These are phyloP conservation scores for Plasmodium inui DNA, from an alignment of 169 alveolate genomes.

Conservation along the genomic window DNA sequence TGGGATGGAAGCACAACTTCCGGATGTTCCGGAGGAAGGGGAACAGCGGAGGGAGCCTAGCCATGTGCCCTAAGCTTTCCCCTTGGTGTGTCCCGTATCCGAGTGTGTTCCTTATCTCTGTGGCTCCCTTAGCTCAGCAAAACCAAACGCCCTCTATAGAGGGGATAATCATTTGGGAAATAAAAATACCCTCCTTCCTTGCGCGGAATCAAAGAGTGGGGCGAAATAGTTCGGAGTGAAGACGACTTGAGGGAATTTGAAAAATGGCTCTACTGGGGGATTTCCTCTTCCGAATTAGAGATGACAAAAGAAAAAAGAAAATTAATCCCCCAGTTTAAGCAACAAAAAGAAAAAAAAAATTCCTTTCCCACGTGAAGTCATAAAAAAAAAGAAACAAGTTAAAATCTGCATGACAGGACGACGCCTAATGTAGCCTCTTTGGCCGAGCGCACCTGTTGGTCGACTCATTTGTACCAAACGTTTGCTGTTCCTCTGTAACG, in stretches of 20 bases:
- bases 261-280: background rate
- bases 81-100: background rate
- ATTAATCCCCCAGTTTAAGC: background rate
- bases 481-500: background rate
- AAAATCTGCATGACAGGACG: background rate
- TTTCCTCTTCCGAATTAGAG: background rate
- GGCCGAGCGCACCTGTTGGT: background rate
- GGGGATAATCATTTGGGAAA: background rate
- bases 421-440: background rate
- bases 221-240: background rate
- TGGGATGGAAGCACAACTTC: background rate
- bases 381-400: background rate
- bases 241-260: background rate
- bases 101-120: background rate
- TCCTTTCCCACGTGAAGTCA: background rate
- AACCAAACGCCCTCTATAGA: background rate
- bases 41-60: background rate
- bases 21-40: background rate
- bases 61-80: background rate
- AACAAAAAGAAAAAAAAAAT: no score
- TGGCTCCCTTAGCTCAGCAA: background rate
- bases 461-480: background rate
- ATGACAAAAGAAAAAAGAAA: background rate
- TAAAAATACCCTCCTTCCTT: background rate
- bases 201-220: background rate